Conservation (phyloP, 225 moss, liverwort and hornwort genomes). For the Sphagnum tenellum region DNA sequence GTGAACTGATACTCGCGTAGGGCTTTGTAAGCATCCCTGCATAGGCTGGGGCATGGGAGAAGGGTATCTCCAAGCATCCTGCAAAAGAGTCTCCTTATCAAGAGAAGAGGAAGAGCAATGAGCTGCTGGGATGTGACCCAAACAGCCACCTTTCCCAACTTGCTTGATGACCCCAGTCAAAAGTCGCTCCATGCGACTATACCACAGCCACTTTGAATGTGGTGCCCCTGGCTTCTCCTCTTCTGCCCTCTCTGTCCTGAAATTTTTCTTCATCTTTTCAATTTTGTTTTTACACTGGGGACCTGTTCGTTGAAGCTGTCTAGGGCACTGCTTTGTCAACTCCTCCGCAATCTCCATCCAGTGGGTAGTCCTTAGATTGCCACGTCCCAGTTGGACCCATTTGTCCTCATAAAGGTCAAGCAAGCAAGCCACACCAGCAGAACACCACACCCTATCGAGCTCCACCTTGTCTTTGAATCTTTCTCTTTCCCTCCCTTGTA, state of each 20-base stretch:
- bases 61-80: background rate
- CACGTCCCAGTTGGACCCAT: background rate
- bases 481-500: background rate
- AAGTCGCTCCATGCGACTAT: background rate
- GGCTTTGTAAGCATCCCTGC: background rate
- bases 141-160: too few species aligned
- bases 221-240: background rate
- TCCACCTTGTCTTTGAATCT: background rate
- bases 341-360: background rate
- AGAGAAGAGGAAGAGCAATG: background rate
- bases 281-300: constrained; percentile 1
- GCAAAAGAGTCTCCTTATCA: background rate
- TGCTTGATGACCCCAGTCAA: background rate
- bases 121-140: background rate
- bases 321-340: background rate
- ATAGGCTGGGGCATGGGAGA: background rate
- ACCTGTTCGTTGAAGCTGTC: background rate
- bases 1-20: background rate
- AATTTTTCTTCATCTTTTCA: constrained; percentile 2
- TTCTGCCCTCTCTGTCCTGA: background rate
- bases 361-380: background rate
- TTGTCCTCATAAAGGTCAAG: constrained; percentile 1
- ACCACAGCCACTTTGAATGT: background rate
- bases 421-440: background rate
- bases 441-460: background rate